Conservation (phyloP, 179 eudicot species). For the Corrigiola litoralis region DNA sequence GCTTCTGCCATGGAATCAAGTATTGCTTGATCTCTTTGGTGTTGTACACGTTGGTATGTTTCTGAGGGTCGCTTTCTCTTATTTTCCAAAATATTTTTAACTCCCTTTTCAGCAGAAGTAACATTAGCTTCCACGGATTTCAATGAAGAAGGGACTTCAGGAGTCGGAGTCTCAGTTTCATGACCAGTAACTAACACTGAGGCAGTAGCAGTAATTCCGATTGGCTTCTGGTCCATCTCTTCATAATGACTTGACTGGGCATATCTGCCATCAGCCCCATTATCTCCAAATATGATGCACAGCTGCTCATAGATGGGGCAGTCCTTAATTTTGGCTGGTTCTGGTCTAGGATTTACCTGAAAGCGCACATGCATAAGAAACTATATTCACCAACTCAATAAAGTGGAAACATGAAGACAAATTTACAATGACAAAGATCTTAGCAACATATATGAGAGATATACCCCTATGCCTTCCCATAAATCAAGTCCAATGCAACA, state of each 20-base stretch:
- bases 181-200: conserved; percentile 1
- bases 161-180: conserved; percentile 29
- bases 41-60: conserved; percentile 22
- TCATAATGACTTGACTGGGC: conserved; percentile 86
- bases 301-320: conserved; percentile 72
- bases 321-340: conserved; percentile 53
- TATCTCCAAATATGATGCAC: conserved; percentile 62
- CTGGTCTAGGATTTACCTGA: conserved; percentile 49
- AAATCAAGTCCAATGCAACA: conserved; percentile 53
- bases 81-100: conserved; percentile 27
- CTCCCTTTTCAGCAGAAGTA: conserved; percentile 26
- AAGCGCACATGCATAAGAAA: not conserved
- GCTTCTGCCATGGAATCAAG: conserved; percentile 51
- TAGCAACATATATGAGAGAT: not conserved
- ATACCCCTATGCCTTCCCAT: conserved; percentile 67
- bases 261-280: conserved; percentile 61
- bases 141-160: conserved; percentile 33
- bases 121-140: conserved; percentile 24
- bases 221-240: conserved; percentile 39
- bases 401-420: not conserved
- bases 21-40: conserved; percentile 33
- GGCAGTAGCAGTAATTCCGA: not conserved
- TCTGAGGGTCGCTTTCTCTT: conserved; percentile 58
- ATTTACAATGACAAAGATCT: too few species aligned
- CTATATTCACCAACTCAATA: not conserved